These are phyloP conservation scores for Pholiota molesta DNA, from an alignment of 768 basidiomycete genomes.

Conservation along the genomic window DNA sequence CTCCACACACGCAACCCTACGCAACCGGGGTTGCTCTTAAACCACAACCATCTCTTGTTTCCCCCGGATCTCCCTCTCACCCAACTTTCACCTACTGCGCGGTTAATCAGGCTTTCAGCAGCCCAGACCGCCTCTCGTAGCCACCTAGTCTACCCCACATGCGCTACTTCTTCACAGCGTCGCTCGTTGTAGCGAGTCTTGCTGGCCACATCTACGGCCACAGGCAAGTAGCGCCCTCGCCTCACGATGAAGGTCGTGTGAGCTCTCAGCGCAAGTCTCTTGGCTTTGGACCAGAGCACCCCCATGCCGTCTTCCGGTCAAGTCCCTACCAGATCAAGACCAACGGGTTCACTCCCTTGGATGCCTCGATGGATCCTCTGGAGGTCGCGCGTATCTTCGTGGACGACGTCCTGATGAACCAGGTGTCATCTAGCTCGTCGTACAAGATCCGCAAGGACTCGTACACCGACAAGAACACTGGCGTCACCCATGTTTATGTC, in stretches of 20 bases:
- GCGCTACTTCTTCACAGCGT: slow-evolving; percentile 69
- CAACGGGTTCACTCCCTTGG: slow-evolving; percentile 42
- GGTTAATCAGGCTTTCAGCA: slow-evolving; percentile 21
- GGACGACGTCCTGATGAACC: slow-evolving; percentile 44
- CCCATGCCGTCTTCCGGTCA: slow-evolving; percentile 69
- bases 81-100: neutral
- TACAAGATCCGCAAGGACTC: slow-evolving; percentile 79
- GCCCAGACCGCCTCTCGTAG: slow-evolving; percentile 16
- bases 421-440: slow-evolving; percentile 38
- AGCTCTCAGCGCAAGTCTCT: slow-evolving; percentile 81
- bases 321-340: slow-evolving; percentile 48
- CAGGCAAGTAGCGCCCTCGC: slow-evolving; percentile 26
- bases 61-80: slow-evolving; percentile 1
- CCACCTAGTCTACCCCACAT: slow-evolving; percentile 34
- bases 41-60: slow-evolving; percentile 21
- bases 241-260: slow-evolving; percentile 33
- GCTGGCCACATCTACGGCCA: slow-evolving; percentile 59
- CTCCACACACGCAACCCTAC: slow-evolving; percentile 18
- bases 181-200: slow-evolving; percentile 60
- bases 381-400: slow-evolving; percentile 70
- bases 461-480: slow-evolving; percentile 84
- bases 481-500: slow-evolving; percentile 89
- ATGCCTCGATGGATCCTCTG: slow-evolving; percentile 48
- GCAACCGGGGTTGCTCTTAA: slow-evolving; percentile 26
- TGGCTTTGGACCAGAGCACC: slow-evolving; percentile 82